Base-by-base conservation (phyloP, 1,284 basidiomycete species). In the Agroathelia rolfsii region DNA sequence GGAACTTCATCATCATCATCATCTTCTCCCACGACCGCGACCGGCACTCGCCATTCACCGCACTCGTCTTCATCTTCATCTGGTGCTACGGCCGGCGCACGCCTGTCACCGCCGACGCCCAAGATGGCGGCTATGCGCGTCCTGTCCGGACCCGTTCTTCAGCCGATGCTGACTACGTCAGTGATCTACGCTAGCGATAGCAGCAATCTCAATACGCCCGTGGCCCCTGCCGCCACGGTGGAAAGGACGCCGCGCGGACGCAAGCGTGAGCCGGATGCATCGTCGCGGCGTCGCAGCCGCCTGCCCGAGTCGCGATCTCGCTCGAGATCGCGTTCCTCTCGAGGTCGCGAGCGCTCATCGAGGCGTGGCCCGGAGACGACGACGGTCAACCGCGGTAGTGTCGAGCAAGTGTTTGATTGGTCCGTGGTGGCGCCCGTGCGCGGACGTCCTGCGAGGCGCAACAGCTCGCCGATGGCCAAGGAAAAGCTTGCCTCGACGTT, bases 81-180 rank as follows among this genome's bases (percentile, higher is more conserved):
- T 25, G 63, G 56, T 19, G 59, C 64, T 40, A 68, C 69, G 19
- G 55, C 65, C 39, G 51, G 48, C 10, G 41, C 63, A 35, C 64
- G 66, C 32, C 59, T 62, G 8, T 73, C 72, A 17, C 72, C 73
- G 31, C 68, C 72, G 7, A 75, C 72, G 18, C 71, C 71, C 41
- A 74, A 65, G 52, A 43, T 69, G 27, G 49, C 61, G 9, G n/a
- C n/a, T n/a, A n/a, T n/a, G n/a, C n/a, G n/a, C n/a, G n/a, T n/a
- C n/a, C 41, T 58, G 12, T 44, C 51, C 10, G 46, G 49, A 17
- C 41, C 50, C 29, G 43, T 49, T 16, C 39, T 46, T 15, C 37
- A 46, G 23, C 43, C 30, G 39, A 39, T 13, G 41, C 47, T 26
- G 34, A 5, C 17, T 22, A 22, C 20, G 20, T 32, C 30, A 9